Percentiles rank a stretch among this genome's conserved stretches.
phyloP scores from a whole-genome alignment of 345 rosid genomes.

The Eucalyptus dawsonii region DNA sequence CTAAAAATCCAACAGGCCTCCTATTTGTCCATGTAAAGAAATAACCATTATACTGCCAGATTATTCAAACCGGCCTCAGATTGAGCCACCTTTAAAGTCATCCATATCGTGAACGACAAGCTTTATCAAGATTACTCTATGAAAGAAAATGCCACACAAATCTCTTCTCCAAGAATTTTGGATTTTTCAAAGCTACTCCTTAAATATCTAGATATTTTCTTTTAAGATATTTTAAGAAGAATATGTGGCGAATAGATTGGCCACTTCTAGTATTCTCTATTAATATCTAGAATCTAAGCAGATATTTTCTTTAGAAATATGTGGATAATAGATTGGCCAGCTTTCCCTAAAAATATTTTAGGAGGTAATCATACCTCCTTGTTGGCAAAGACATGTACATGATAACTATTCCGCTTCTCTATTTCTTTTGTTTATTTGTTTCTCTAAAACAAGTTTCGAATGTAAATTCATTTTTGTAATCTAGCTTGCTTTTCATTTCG shows the following conservation, averaged over 20 bases:
- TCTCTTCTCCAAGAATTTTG: not conserved
- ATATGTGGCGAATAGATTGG: not conserved
- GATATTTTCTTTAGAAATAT: too few species aligned
- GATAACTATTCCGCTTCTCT: too few species aligned
- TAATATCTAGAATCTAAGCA: not conserved
- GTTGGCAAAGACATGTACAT: not conserved
- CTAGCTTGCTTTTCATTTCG: too few species aligned
- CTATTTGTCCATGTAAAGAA: not conserved
- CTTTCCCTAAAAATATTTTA: not conserved
- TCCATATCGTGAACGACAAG: not conserved
- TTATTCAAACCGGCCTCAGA: not conserved
- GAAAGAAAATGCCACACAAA: not conserved
- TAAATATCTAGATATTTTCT: not conserved
- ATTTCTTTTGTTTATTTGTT: too few species aligned
- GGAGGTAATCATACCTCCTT: not conserved
- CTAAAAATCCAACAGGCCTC: not conserved
- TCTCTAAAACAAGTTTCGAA: too few species aligned
- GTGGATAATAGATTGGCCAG: not conserved
- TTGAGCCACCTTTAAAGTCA: not conserved
- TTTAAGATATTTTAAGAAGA: not conserved
- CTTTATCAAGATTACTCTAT: not conserved
- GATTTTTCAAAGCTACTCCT: not conserved
- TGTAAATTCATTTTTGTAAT: accelerated
- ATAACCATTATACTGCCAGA: not conserved
- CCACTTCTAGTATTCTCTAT: not conserved